Percentiles rank a stretch among this genome's conserved stretches.
These are phyloP conservation scores for Claviceps arundinis DNA, from an alignment of 2,329 filamentous ascomycete species.

Conservation along the genomic window DNA sequence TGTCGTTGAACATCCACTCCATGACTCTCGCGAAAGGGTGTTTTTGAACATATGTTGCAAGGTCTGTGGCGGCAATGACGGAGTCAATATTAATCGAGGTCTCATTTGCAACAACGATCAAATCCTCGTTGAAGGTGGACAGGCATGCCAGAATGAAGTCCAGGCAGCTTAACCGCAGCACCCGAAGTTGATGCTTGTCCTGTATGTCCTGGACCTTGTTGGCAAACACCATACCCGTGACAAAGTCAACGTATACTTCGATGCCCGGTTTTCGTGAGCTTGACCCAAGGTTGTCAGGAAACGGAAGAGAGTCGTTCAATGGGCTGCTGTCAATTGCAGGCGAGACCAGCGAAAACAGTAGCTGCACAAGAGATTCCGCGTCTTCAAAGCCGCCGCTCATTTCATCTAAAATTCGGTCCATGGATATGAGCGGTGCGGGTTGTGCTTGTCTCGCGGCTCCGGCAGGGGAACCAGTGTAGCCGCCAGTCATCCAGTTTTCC, in stretches of 20 bases:
- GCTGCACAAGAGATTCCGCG: slow-evolving; percentile 66
- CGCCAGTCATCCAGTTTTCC: slow-evolving; percentile 65
- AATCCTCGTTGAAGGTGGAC: slow-evolving; percentile 82
- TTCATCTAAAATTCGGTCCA: slow-evolving; percentile 57
- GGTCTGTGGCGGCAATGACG: slow-evolving; percentile 58
- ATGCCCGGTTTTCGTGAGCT: slow-evolving; percentile 68
- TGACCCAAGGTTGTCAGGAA: slow-evolving; percentile 72
- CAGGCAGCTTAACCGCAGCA: slow-evolving; percentile 68
- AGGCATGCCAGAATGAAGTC: slow-evolving; percentile 72
- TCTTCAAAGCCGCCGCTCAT: slow-evolving; percentile 74
- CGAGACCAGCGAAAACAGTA: slow-evolving; percentile 59
- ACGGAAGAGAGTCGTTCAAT: slow-evolving; percentile 65
- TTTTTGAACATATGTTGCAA: slow-evolving; percentile 68
- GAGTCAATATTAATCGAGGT: slow-evolving; percentile 63
- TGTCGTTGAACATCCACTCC: slow-evolving; percentile 97
- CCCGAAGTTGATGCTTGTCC: slow-evolving; percentile 54
- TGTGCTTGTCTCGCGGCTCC: slow-evolving; percentile 20
- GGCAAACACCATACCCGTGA: slow-evolving; percentile 65
- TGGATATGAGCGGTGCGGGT: slow-evolving; percentile 26
- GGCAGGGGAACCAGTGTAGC: slow-evolving; percentile 28
- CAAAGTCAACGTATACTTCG: slow-evolving; percentile 85
- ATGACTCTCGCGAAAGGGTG: slow-evolving; percentile 92
- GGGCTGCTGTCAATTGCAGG: slow-evolving; percentile 48
- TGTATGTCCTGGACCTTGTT: slow-evolving; percentile 50
- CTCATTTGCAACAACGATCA: slow-evolving; percentile 73